Percentiles rank a stretch among this genome's conserved stretches.
phyloP scores from a whole-genome alignment of 2,329 filamentous ascomycete genomes.

The Metarhizium robertsii region DNA sequence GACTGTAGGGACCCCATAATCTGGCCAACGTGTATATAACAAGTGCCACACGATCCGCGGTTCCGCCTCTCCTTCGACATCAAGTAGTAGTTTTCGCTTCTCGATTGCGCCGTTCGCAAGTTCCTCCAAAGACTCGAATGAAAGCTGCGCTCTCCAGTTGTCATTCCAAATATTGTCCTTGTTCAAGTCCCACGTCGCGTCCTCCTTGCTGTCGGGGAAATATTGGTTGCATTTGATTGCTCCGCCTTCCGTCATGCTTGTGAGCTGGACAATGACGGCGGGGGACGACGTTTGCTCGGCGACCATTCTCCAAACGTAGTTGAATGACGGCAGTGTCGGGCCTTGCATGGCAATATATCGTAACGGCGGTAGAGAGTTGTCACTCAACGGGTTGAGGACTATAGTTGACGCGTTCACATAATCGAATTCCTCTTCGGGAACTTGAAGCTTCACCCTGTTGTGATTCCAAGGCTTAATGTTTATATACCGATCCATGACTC shows the following conservation, averaged over 20 bases:
- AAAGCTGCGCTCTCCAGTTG: constrained; percentile 59
- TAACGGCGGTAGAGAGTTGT: constrained; percentile 29
- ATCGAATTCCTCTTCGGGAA: constrained; percentile 62
- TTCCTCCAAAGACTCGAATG: constrained; percentile 54
- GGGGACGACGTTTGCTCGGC: constrained; percentile 64
- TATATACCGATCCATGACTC: constrained; percentile 65
- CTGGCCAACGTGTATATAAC: constrained; percentile 80
- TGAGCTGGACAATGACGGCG: constrained; percentile 89
- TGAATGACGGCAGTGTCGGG: constrained; percentile 65
- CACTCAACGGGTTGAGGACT: constrained; percentile 36
- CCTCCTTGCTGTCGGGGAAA: constrained; percentile 55
- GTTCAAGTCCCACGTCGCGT: constrained; percentile 48
- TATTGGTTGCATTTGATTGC: constrained; percentile 85
- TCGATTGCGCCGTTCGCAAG: constrained; percentile 51
- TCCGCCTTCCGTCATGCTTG: constrained; percentile 70
- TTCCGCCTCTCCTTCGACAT: constrained; percentile 34
- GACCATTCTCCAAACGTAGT: constrained; percentile 94
- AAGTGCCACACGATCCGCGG: constrained; percentile 69
- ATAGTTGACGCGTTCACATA: constrained; percentile 81
- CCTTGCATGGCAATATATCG: constrained; percentile 91
- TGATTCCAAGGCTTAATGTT: constrained; percentile 88
- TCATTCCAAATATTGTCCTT: constrained; percentile 55
- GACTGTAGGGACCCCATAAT: constrained; percentile 72
- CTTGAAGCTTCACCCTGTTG: constrained; percentile 73
- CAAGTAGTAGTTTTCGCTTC: constrained; percentile 61